phyloP scores from a whole-genome alignment of 805 yeast genomes.

The Metschnikowia amazonensis region DNA sequence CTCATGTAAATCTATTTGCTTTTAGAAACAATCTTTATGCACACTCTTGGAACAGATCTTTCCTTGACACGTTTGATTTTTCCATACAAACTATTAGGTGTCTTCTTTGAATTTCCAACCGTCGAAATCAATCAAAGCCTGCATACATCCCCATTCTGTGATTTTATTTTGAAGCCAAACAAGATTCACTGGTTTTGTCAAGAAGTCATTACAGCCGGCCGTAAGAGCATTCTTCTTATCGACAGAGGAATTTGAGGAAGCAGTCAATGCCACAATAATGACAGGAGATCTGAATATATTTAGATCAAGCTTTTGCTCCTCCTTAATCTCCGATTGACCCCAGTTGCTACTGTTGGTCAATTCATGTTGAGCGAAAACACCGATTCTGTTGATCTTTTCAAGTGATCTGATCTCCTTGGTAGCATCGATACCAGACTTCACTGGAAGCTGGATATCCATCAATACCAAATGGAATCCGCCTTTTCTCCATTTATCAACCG shows the following conservation, averaged over 20 bases:
- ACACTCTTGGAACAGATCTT: not conserved
- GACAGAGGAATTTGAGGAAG: conserved; percentile 71
- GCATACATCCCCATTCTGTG: conserved; percentile 99
- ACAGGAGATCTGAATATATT: conserved; percentile 83
- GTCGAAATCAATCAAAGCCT: conserved; percentile 91
- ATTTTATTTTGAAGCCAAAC: conserved; percentile 93
- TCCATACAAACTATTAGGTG: not conserved
- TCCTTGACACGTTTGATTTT: no score
- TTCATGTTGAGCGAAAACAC: conserved; percentile 51
- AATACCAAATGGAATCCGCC: conserved; percentile 94
- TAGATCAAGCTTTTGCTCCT: conserved; percentile 56
- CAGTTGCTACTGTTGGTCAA: conserved; percentile 20
- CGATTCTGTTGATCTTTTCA: conserved; percentile 77
- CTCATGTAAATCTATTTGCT: not conserved
- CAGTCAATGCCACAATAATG: conserved; percentile 96
- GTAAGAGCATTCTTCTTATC: conserved; percentile 89
- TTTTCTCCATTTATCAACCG: conserved; percentile 87
- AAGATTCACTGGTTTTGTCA: conserved; percentile 92
- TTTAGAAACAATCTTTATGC: not conserved
- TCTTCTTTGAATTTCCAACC: conserved; percentile 54
- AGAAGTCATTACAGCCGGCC: conserved; percentile 96
- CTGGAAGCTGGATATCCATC: conserved; percentile 97
- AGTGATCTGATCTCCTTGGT: conserved; percentile 85
- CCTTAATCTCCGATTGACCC: conserved; percentile 25
- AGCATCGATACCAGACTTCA: conserved; percentile 92